Evolutionary conservation across 208 protist species (phyloP).

Genomic region (Crithidia expoeki): DNA sequence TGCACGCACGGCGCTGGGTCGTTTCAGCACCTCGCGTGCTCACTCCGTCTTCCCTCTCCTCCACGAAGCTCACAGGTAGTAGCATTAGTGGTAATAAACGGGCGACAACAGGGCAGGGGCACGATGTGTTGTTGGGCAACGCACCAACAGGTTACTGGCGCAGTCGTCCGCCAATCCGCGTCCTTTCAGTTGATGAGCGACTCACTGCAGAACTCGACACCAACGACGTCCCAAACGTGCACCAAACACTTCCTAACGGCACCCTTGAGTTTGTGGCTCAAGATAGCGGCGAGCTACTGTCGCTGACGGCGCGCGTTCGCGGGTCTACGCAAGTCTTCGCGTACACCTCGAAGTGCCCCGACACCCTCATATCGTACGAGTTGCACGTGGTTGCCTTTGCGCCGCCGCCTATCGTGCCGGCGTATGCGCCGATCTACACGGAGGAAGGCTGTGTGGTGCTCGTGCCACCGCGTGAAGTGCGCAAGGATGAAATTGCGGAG

Average conservation of each 20-base stretch:
- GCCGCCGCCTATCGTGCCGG: constrained; percentile 56
- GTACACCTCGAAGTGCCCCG: constrained; percentile 72
- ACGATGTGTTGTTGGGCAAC: constrained; percentile 13
- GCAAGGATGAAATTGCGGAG: constrained; percentile 72
- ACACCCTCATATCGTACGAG: constrained; percentile 57
- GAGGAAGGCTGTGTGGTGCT: constrained; percentile 77
- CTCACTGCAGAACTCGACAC: constrained; percentile 60
- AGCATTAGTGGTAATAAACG: background rate
- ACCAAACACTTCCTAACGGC: constrained; percentile 50
- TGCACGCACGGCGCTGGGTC: constrained; percentile 60
- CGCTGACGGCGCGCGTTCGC: background rate
- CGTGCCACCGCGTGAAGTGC: constrained; percentile 48
- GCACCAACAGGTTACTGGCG: constrained; percentile 54
- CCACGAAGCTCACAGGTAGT: background rate
- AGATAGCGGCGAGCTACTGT: constrained; percentile 64
- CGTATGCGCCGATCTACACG: constrained; percentile 67
- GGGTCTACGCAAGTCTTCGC: constrained; percentile 10
- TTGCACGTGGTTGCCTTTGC: constrained; percentile 62
- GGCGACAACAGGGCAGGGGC: background rate
- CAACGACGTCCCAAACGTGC: constrained; percentile 66
- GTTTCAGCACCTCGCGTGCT: constrained; percentile 46
- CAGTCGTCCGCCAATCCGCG: constrained; percentile 39
- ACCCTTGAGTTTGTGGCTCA: constrained; percentile 77
- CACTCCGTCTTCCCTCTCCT: background rate
- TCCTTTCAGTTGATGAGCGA: constrained; percentile 62